Conservation (phyloP, 345 rosid species). For the Hibiscus mutabilis region DNA sequence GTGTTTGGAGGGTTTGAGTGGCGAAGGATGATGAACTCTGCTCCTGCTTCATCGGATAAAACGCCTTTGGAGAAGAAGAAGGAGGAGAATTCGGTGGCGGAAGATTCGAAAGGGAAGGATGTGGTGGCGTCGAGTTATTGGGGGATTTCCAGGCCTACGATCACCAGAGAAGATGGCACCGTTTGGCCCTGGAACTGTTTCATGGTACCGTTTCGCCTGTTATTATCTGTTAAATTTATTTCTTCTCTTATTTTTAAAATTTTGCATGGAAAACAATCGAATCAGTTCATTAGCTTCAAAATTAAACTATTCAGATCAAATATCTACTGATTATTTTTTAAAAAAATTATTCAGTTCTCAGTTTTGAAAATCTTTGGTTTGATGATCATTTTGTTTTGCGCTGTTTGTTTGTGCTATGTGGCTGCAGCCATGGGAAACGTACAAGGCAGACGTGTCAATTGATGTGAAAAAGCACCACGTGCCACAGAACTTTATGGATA, state of each 20-base stretch:
- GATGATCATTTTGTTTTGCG: background rate
- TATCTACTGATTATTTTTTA: too few species aligned
- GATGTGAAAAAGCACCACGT: slow-evolving; percentile 68
- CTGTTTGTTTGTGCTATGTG: background rate
- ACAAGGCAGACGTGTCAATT: slow-evolving; percentile 43
- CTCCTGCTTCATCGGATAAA: slow-evolving; percentile 10
- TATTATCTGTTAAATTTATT: too few species aligned
- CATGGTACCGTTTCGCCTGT: slow-evolving; percentile 29
- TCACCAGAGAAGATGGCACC: slow-evolving; percentile 51
- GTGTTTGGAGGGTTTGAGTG: slow-evolving; percentile 6
- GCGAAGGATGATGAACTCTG: slow-evolving; percentile 23
- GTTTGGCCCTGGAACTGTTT: slow-evolving; percentile 88
- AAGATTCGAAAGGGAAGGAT: slow-evolving; percentile 23
- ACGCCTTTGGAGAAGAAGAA: slow-evolving; percentile 12
- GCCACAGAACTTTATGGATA: slow-evolving; percentile 51
- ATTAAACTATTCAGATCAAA: too few species aligned
- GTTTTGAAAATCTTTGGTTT: background rate
- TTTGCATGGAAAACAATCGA: too few species aligned
- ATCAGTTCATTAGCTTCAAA: too few species aligned
- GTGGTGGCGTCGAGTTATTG: slow-evolving; percentile 49
- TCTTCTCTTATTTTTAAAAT: too few species aligned
- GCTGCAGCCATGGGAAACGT: slow-evolving; percentile 75
- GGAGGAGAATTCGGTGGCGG: slow-evolving; percentile 11
- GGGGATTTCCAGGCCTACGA: slow-evolving; percentile 55
- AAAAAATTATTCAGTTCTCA: too few species aligned